Evolutionary conservation across 106 monocot genomes (phyloP).

Genomic region (Acanthochlamys bracteata): DNA sequence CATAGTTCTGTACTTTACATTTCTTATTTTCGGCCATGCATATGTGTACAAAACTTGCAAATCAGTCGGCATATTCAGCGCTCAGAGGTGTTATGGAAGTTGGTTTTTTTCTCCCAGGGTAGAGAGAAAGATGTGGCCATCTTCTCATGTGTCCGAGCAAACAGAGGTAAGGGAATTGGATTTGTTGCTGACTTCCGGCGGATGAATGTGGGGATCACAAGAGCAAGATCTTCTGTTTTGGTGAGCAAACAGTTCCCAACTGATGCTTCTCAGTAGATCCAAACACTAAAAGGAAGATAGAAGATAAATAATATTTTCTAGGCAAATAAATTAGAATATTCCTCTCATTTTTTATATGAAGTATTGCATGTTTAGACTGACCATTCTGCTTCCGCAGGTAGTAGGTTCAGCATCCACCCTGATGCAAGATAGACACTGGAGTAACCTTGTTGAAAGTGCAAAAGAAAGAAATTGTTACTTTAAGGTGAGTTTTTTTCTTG

Average conservation of each 20-base stretch:
- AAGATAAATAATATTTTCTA: too few relatives aligned
- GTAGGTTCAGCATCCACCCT: conserved; percentile 87
- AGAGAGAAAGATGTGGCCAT: conserved; percentile 92
- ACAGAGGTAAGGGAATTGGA: conserved; percentile 63
- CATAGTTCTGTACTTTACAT: background rate
- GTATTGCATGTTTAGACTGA: background rate
- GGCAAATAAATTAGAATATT: too few relatives aligned
- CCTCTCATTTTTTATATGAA: background rate
- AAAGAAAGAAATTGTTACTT: conserved; percentile 61
- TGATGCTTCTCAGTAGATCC: background rate
- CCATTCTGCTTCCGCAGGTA: conserved; percentile 34
- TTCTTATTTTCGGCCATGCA: background rate
- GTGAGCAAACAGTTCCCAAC: conserved; percentile 18
- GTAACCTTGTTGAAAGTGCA: conserved; percentile 60
- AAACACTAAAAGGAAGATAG: too few relatives aligned
- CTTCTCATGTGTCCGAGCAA: conserved; percentile 90
- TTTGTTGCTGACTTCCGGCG: conserved; percentile 88
- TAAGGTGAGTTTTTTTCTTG: conserved; percentile 31
- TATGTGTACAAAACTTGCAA: background rate
- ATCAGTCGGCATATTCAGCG: background rate
- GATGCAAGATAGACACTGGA: conserved; percentile 85
- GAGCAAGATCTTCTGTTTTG: conserved; percentile 84
- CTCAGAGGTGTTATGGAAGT: background rate
- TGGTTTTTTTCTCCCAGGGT: conserved; percentile 33
- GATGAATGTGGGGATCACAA: conserved; percentile 96